Base-by-base conservation (phyloP, 2,329 filamentous ascomycete genomes). In the Arthrobotrys musiformis region DNA sequence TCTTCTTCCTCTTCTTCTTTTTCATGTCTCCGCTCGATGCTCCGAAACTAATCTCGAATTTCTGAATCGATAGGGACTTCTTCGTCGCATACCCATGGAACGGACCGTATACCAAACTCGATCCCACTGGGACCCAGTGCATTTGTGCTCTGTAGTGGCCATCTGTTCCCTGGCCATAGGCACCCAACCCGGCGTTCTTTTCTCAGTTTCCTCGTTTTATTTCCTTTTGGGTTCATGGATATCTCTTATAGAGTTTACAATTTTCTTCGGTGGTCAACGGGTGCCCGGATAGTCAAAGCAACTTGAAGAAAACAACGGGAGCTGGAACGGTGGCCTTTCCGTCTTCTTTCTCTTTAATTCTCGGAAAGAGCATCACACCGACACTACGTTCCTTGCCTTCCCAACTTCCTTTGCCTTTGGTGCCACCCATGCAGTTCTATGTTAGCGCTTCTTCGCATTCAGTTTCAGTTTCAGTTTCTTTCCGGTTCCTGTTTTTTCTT, bases 71-170 rank as follows among this genome's bases (percentile, higher is more conserved):
- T 46, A 76, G 72, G 72, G 72, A 76, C 26, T 76, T 76, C 60
- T 76, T 76, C 33, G 72, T 76, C 15, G 63, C 72, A 28, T 24
- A 76, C 24, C 72, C 72, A 24, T 76, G 72, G 72, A 76, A 76
- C 37, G 72, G 72, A 8, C 44, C 46, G 48, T 76, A 69, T 37
- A 76, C 72, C 4, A 76, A 76, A 33, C 40, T 76, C 9, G 72
- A 76, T 42, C 72, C 72, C n/a, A 76, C 72, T 1, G 72, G 72
- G n/a, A 76, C 72, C 33, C 72, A 76, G 72, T 76, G 72, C 40
- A 76, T 76, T 28, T 76, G 72, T 24, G 72, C 72, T 42, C 24
- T 76, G 40, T 76, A 28, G 56, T 54, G 30, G 28, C 9, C 48
- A 35, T 37, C 2, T 24, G 5, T 37, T 15, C 8, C n/a, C 13